These are phyloP conservation scores for Paxillus ammoniavirescens DNA, from an alignment of 768 basidiomycete genomes.

Conservation along the genomic window DNA sequence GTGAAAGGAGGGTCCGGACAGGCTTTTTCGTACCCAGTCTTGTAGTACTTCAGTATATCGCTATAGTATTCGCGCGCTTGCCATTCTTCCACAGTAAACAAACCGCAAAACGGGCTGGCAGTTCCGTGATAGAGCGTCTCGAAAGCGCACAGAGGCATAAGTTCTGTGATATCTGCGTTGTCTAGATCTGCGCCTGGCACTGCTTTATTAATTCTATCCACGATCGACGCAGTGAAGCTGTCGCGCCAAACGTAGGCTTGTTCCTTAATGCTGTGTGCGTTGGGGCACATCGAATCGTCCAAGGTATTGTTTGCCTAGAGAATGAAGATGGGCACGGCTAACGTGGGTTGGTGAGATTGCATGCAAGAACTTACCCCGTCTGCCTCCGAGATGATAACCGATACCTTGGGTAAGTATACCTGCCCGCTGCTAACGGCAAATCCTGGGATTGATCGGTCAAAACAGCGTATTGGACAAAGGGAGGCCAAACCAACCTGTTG, in stretches of 20 bases:
- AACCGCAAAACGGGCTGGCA: constrained; percentile 64
- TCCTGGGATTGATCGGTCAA: constrained; percentile 38
- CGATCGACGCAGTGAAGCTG: constrained; percentile 54
- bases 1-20: background rate
- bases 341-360: background rate
- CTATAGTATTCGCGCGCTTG: constrained; percentile 62
- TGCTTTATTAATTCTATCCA: constrained; percentile 53
- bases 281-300: constrained; percentile 63
- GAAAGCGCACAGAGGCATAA: constrained; percentile 79
- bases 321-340: background rate
- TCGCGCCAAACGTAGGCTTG: constrained; percentile 55
- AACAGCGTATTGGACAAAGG: background rate
- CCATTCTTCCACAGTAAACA: constrained; percentile 71
- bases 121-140: constrained; percentile 58
- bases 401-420: constrained; percentile 44
- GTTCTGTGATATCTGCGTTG: constrained; percentile 48
- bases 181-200: constrained; percentile 64
- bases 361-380: constrained; percentile 38
- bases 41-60: constrained; percentile 79
- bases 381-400: constrained; percentile 52
- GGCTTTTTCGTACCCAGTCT: constrained; percentile 53
- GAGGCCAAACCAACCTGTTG: constrained; percentile 40
- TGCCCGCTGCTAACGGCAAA: constrained; percentile 54
- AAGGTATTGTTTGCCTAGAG: constrained; percentile 63
- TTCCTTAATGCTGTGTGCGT: constrained; percentile 42